A percentile compares a stretch with the other conserved stretches of the same genome.
Conservation (phyloP, 2,329 filamentous ascomycete genomes). For the Arachnopeziza araneosa region DNA sequence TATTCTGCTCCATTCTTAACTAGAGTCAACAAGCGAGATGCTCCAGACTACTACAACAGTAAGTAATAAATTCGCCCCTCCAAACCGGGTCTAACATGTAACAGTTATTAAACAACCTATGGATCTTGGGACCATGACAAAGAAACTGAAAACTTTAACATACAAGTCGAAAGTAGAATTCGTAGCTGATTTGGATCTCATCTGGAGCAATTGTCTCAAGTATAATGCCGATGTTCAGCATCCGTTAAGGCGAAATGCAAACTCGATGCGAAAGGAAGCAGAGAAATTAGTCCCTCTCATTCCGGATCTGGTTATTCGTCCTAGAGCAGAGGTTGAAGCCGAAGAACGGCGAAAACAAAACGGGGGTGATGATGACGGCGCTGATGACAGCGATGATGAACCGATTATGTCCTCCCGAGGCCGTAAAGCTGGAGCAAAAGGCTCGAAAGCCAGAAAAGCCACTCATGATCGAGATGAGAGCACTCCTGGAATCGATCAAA, state of each 20-base stretch:
- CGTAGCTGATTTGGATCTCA: slow-evolving; percentile 85
- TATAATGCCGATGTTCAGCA: slow-evolving; percentile 91
- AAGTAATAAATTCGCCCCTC: slow-evolving; percentile 37
- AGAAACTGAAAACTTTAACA: slow-evolving; percentile 77
- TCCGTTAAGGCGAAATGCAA: slow-evolving; percentile 83
- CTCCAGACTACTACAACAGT: slow-evolving; percentile 90
- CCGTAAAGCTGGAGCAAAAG: slow-evolving; percentile 76
- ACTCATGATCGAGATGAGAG: slow-evolving; percentile 69
- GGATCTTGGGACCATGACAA: slow-evolving; percentile 97
- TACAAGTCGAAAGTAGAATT: slow-evolving; percentile 94
- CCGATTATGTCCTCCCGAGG: slow-evolving; percentile 97
- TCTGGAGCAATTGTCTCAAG: slow-evolving; percentile 94
- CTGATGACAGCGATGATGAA: slow-evolving; percentile 92
- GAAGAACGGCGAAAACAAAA: slow-evolving; percentile 81
- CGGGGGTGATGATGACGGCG: slow-evolving; percentile 74
- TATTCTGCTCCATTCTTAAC: slow-evolving; percentile 95
- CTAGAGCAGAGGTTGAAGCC: slow-evolving; percentile 89
- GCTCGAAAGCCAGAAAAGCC: slow-evolving; percentile 66
- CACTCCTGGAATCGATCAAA: slow-evolving; percentile 70
- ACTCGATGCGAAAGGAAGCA: slow-evolving; percentile 95
- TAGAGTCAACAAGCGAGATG: slow-evolving; percentile 93
- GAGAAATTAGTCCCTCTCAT: slow-evolving; percentile 95
- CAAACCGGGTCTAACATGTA: slow-evolving; percentile 34
- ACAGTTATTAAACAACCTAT: slow-evolving; percentile 93
- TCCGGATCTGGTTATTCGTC: slow-evolving; percentile 83